Evolutionary conservation across 495 filamentous ascomycete species (phyloP).

Genomic region (Penicillium maclennaniae): DNA sequence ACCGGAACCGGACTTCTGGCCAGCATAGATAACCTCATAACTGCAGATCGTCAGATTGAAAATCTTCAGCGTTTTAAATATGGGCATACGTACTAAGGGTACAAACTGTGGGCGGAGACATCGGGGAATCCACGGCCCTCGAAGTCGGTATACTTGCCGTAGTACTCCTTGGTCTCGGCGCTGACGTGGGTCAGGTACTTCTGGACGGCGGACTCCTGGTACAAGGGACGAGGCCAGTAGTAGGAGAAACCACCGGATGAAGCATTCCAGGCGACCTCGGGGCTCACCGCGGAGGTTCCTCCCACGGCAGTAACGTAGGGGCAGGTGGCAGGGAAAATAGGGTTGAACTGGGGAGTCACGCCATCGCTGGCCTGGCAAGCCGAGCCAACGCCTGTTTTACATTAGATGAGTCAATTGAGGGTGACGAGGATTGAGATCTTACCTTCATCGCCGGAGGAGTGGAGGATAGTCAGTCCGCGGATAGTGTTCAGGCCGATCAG

Average conservation of each 20-base stretch:
- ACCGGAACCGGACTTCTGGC: conserved; percentile 27
- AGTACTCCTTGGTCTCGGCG: conserved; percentile 34
- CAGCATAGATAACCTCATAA: conserved; percentile 28
- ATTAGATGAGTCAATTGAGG: neutral
- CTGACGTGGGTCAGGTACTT: conserved; percentile 46
- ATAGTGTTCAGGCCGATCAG: conserved; percentile 63
- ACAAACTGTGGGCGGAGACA: conserved; percentile 50
- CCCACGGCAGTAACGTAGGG: conserved; percentile 65
- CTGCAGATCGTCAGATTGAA: conserved; percentile 4
- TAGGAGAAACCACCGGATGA: conserved; percentile 64
- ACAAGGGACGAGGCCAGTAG: conserved; percentile 55
- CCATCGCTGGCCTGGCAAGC: conserved; percentile 59
- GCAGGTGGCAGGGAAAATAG: conserved; percentile 61
- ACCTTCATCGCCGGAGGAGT: conserved; percentile 62
- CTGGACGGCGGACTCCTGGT: conserved; percentile 53
- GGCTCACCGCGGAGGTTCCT: conserved; percentile 50
- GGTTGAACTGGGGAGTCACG: conserved; percentile 54
- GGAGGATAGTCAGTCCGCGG: conserved; percentile 63
- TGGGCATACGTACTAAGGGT: conserved; percentile 32
- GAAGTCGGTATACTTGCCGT: conserved; percentile 48
- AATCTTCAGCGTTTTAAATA: too few relatives aligned
- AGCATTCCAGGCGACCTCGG: conserved; percentile 50
- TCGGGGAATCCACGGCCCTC: conserved; percentile 69
- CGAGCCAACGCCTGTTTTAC: conserved; percentile 42
- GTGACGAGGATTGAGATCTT: conserved; percentile 16